Conservation (phyloP, 495 filamentous ascomycete species). For the Daldinia caldariorum region DNA sequence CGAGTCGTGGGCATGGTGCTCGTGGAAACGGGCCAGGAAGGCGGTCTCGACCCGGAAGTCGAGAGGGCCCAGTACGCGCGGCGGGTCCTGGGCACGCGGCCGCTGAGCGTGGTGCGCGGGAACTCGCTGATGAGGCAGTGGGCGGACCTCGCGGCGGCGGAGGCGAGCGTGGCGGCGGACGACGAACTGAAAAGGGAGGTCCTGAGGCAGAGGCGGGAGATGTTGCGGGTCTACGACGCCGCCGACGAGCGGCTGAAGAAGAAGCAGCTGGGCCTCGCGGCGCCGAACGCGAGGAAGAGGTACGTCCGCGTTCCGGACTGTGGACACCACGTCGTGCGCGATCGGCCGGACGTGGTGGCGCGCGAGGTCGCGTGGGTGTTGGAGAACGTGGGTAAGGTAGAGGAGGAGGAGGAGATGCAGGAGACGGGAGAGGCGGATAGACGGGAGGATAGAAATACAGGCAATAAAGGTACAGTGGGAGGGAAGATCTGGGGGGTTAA, state of each 20-base stretch:
- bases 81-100: constrained; percentile 44
- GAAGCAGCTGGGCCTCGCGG: constrained; percentile 57
- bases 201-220: constrained; percentile 22
- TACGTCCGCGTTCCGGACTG: constrained; percentile 56
- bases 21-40: constrained; percentile 57
- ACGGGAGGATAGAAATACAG: not conserved
- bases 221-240: constrained; percentile 52
- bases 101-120: constrained; percentile 48
- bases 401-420: not conserved
- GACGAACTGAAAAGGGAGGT: constrained; percentile 14
- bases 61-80: constrained; percentile 56
- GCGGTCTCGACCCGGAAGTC: constrained; percentile 48
- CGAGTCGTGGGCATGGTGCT: constrained; percentile 38
- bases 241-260: constrained; percentile 55
- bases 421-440: constrained; percentile 1
- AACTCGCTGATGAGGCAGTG: constrained; percentile 33
- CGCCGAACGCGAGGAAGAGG: constrained; percentile 38
- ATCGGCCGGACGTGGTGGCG: constrained; percentile 59
- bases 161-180: not conserved
- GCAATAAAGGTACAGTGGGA: not conserved
- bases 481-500: not conserved
- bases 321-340: constrained; percentile 61
- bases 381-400: constrained; percentile 33
- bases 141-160: constrained; percentile 31
- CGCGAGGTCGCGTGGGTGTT: constrained; percentile 60